Conservation (phyloP, 768 basidiomycete genomes). For the Chalciporus piperatus region DNA sequence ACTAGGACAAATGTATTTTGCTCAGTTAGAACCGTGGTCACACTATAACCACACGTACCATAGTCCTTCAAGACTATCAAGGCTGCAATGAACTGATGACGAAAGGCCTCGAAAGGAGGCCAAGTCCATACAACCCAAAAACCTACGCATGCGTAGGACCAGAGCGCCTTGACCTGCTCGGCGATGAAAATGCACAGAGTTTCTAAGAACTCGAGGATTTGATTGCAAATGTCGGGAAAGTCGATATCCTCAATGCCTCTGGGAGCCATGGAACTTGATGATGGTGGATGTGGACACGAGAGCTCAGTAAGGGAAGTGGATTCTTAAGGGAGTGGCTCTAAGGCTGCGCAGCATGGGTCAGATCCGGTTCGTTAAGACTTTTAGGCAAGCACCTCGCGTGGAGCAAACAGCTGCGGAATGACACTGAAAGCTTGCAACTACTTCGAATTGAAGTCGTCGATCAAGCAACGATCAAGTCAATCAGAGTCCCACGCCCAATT, state of each 20-base stretch:
- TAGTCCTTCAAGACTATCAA: slow-evolving; percentile 10
- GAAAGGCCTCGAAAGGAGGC: slow-evolving; percentile 23
- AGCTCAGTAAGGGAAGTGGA: background rate
- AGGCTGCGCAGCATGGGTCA: background rate
- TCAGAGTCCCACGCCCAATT: too few species aligned
- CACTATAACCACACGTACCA: slow-evolving; percentile 7
- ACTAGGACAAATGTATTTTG: background rate
- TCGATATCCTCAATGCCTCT: slow-evolving; percentile 18
- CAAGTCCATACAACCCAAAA: slow-evolving; percentile 17
- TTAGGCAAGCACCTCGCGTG: too few species aligned
- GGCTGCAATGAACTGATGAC: slow-evolving; percentile 11
- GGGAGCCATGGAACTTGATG: slow-evolving; percentile 13
- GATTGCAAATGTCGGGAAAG: slow-evolving; percentile 11
- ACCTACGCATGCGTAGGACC: slow-evolving; percentile 4
- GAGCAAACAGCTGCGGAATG: too few species aligned
- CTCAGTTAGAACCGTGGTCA: background rate
- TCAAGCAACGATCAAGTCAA: too few species aligned
- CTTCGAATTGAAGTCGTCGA: too few species aligned
- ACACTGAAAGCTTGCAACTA: too few species aligned
- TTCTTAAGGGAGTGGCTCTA: background rate
- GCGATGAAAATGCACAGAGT: slow-evolving; percentile 6
- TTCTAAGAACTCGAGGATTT: slow-evolving; percentile 14
- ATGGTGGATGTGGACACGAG: background rate
- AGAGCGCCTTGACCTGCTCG: slow-evolving; percentile 5
- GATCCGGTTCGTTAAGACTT: background rate